A percentile compares a stretch with the other conserved stretches of the same genome.
Evolutionary conservation across 2,329 filamentous ascomycete genomes (phyloP).

Genomic region (Teratosphaeria destructans): DNA sequence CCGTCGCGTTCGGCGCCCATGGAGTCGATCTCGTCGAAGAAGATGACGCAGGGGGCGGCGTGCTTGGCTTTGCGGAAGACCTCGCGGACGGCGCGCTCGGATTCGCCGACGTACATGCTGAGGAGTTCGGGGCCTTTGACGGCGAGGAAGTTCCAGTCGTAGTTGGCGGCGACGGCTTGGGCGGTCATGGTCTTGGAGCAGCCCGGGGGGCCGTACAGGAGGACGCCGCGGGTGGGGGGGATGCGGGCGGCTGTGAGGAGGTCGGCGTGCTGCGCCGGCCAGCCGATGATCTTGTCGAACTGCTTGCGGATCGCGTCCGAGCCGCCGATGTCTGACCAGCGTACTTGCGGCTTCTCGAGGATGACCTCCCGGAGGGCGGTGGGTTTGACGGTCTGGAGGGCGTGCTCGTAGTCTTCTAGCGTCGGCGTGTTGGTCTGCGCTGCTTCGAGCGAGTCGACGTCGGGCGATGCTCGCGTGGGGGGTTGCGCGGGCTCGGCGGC

Average conservation of each 20-base stretch:
- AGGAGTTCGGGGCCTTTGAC: slow-evolving; percentile 89
- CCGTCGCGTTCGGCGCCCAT: slow-evolving; percentile 51
- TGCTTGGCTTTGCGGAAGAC: slow-evolving; percentile 76
- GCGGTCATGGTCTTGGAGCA: slow-evolving; percentile 92
- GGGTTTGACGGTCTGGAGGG: slow-evolving; percentile 60
- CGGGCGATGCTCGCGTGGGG: neutral
- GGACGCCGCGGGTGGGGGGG: slow-evolving; percentile 65
- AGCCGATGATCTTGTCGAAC: slow-evolving; percentile 48
- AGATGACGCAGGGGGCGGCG: slow-evolving; percentile 86
- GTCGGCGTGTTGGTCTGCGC: slow-evolving; percentile 4
- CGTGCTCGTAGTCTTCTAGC: slow-evolving; percentile 50
- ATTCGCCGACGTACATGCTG: slow-evolving; percentile 95
- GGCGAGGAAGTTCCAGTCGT: slow-evolving; percentile 84
- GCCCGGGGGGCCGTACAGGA: slow-evolving; percentile 85
- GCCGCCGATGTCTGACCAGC: slow-evolving; percentile 81
- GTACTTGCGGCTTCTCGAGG: slow-evolving; percentile 74
- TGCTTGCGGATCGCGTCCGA: slow-evolving; percentile 61
- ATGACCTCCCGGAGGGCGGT: slow-evolving; percentile 85
- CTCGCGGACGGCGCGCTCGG: slow-evolving; percentile 73
- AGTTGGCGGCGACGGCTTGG: slow-evolving; percentile 82
- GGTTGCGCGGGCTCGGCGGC: neutral
- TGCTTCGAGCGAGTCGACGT: neutral
- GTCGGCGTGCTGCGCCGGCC: slow-evolving; percentile 47
- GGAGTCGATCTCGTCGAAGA: slow-evolving; percentile 93
- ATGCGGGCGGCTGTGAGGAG: slow-evolving; percentile 41